Base-by-base conservation (phyloP, 163 green algal species). In the Chlorella variabilis region DNA sequence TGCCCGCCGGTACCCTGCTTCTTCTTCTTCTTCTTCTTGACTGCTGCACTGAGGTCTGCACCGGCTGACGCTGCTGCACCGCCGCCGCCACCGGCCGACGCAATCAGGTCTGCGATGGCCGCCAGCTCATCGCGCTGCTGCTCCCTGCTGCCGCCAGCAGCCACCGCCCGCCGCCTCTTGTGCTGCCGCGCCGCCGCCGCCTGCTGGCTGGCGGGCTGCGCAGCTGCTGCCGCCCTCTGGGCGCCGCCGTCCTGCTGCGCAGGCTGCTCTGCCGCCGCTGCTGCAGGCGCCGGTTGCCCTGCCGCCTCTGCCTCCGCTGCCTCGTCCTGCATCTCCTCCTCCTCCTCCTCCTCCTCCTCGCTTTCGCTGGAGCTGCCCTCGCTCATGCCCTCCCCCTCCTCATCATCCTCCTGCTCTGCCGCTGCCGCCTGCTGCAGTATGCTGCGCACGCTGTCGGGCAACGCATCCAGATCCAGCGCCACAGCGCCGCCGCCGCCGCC, bases 41-140 rank as follows among this genome's bases (percentile, higher is more conserved):
- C 51, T 0, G 77, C 77, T 7, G 36, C 77, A 49, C 25, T 36
- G 3, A 82, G 36, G 34, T 45, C 76, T 29, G 39, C 54, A 13
- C 34, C 49, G 1, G 11, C 15, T 7, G 17, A 11, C 54, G 23
- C 23, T 29, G 54, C 54, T 63, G 20, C 15, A 5, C 38, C 48
- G 18, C 11, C 27, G 23, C 59, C 34, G 1, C 66, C 71, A 23
- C 80, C 80, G 3, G 80, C 80, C 2, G 27, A 36, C 1, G 73
- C 68, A 76, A 85, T 85, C 71, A 82, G 41, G 54, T 51, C 62
- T 25, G 80, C 80, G 33, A 85, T 85, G 2, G 58, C 71, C 13
- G 61, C 80, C 33, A 81, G 78, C 65, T 85, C 71, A 29, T 82
- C 71, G 5, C 41, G 54, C 48, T 69, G 39, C 58, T 71, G 21